Conservation (phyloP, 73 alveolate genomes). For the Paraurostyla sp. region DNA sequence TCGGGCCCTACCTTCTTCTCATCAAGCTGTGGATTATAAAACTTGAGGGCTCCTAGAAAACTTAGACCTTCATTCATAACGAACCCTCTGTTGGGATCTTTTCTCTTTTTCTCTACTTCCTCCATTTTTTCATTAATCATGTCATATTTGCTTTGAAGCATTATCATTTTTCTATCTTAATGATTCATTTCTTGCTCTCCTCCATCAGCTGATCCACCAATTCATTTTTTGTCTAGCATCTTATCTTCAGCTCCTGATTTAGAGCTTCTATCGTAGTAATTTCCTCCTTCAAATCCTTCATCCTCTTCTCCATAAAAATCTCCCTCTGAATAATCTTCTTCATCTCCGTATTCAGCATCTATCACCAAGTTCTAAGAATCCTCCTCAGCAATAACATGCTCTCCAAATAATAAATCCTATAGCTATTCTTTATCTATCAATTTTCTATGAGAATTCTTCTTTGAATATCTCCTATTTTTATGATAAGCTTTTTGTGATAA, state of each 20-base stretch:
- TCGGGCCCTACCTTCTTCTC: background rate
- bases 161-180: background rate
- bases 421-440: slow-evolving; percentile 10
- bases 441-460: slow-evolving; percentile 21
- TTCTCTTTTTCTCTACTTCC: slow-evolving; percentile 50
- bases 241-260: slow-evolving; percentile 4
- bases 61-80: slow-evolving; percentile 11
- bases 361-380: slow-evolving; percentile 24
- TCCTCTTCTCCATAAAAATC: background rate
- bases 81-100: slow-evolving; percentile 54
- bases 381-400: slow-evolving; percentile 17
- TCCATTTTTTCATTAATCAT: slow-evolving; percentile 3
- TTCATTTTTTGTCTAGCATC: background rate
- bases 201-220: background rate
- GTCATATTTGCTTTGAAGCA: background rate
- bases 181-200: background rate
- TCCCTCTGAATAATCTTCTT: slow-evolving; percentile 4
- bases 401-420: background rate
- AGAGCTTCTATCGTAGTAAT: background rate
- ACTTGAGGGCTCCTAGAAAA: slow-evolving; percentile 21
- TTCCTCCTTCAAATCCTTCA: background rate
- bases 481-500: background rate
- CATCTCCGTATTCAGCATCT: slow-evolving; percentile 30
- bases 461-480: background rate
- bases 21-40: slow-evolving; percentile 6